phyloP scores from a whole-genome alignment of 2,329 filamentous ascomycete genomes.

The Calonectria ilicicola region DNA sequence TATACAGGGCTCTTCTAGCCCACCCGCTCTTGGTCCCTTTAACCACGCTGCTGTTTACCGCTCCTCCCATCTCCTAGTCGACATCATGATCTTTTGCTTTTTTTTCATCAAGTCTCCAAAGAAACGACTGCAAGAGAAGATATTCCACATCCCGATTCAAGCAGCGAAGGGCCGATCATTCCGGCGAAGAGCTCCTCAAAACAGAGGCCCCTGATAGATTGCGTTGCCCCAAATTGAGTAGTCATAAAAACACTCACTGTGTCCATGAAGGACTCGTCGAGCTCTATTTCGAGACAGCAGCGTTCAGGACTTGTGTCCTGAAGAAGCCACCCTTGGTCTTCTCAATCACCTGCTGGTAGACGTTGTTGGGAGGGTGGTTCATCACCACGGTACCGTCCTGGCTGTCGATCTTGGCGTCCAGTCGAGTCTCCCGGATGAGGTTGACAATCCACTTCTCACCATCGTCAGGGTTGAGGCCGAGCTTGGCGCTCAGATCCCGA shows the following conservation, averaged over 20 bases:
- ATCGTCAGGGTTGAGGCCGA: constrained; percentile 92
- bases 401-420: constrained; percentile 99
- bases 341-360: constrained; percentile 99
- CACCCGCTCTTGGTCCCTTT: constrained; percentile 30
- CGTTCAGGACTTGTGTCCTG: constrained; percentile 91
- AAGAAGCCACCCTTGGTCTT: constrained; percentile 99
- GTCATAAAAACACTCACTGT: constrained; percentile 37
- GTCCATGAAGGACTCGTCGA: constrained; percentile 11
- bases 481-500: constrained; percentile 91
- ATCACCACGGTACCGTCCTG: constrained; percentile 98
- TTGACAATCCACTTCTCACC: constrained; percentile 99
- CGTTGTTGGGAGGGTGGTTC: constrained; percentile 98
- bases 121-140: constrained; percentile 15
- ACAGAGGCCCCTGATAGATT: constrained; percentile 27
- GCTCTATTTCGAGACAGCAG: constrained; percentile 67
- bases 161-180: constrained; percentile 36
- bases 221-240: constrained; percentile 37
- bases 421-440: constrained; percentile 95
- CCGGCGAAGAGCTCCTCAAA: constrained; percentile 25
- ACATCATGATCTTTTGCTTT: constrained; percentile 10
- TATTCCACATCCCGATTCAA: constrained; percentile 19
- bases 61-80: constrained; percentile 27
- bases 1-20: constrained; percentile 42
- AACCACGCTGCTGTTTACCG: constrained; percentile 34
- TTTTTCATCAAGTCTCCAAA: constrained; percentile 10